Conservation (phyloP, 2,329 filamentous ascomycete genomes). For the Thermomyces lanuginosus region DNA sequence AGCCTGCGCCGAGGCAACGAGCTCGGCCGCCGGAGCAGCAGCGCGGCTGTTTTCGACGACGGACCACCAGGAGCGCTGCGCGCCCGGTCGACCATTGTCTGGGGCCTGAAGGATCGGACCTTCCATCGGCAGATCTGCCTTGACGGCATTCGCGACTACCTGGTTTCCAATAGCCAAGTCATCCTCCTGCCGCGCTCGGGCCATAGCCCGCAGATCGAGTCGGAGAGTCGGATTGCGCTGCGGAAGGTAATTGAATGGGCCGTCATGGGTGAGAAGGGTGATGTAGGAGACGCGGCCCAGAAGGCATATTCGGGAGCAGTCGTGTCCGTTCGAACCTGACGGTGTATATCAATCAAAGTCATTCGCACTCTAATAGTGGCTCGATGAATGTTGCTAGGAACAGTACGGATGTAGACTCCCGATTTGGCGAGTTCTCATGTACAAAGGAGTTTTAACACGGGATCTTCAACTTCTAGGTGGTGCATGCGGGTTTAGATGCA, state of each 20-base stretch:
- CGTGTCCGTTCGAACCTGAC: slow-evolving; percentile 18
- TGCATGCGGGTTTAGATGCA: too few relatives aligned
- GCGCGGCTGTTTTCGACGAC: slow-evolving; percentile 29
- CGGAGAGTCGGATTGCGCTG: slow-evolving; percentile 27
- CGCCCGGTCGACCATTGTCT: slow-evolving; percentile 37
- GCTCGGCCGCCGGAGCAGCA: slow-evolving; percentile 19
- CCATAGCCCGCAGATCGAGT: slow-evolving; percentile 39
- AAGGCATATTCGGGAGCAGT: slow-evolving; percentile 18
- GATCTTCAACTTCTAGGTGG: too few relatives aligned
- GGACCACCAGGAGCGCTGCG: slow-evolving; percentile 32
- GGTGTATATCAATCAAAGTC: neutral
- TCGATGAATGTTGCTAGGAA: too few relatives aligned
- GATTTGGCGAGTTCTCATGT: too few relatives aligned
- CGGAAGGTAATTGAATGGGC: slow-evolving; percentile 26
- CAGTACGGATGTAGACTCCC: too few relatives aligned
- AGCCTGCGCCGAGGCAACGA: slow-evolving; percentile 22
- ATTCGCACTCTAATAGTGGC: too few relatives aligned
- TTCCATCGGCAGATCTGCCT: slow-evolving; percentile 34
- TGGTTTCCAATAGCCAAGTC: slow-evolving; percentile 34
- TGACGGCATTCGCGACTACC: slow-evolving; percentile 37
- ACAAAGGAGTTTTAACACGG: too few relatives aligned
- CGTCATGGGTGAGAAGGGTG: slow-evolving; percentile 20
- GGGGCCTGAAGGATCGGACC: slow-evolving; percentile 37
- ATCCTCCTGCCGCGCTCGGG: slow-evolving; percentile 33
- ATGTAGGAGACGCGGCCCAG: slow-evolving; percentile 16